Evolutionary conservation across 2,329 filamentous ascomycete species (phyloP).

Genomic region (Fusarium graminum): DNA sequence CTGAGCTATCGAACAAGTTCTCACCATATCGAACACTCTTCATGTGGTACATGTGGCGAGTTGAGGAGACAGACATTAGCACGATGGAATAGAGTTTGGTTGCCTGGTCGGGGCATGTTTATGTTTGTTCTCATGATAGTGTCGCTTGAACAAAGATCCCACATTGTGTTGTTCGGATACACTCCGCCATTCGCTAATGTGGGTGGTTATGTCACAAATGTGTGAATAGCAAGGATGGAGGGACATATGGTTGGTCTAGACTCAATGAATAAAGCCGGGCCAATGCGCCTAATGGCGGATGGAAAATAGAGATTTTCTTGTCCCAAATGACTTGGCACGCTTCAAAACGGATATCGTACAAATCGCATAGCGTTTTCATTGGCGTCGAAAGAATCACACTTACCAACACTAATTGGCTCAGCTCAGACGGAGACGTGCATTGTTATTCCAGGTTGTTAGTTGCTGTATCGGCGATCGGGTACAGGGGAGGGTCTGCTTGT

Average conservation of each 20-base stretch:
- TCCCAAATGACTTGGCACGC: constrained; percentile 1
- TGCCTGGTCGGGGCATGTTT: constrained; percentile 36
- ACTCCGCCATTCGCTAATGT: constrained; percentile 1
- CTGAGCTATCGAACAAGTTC: constrained; percentile 82
- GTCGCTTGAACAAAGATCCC: constrained; percentile 9
- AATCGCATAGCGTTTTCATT: constrained; percentile 6
- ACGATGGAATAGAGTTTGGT: constrained; percentile 61
- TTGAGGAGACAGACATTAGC: constrained; percentile 82
- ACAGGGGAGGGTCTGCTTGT: constrained; percentile 26
- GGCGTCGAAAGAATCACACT: neutral
- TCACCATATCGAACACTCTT: constrained; percentile 90
- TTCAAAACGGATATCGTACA: constrained; percentile 10
- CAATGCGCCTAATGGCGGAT: constrained; percentile 17
- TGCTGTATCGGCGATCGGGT: constrained; percentile 33
- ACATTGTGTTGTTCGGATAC: constrained; percentile 22
- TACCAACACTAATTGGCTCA: constrained; percentile 18
- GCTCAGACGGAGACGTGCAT: constrained; percentile 15
- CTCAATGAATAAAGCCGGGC: constrained; percentile 4
- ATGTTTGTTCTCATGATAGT: constrained; percentile 29
- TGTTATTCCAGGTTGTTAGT: constrained; percentile 18
- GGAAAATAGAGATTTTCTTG: constrained; percentile 2
- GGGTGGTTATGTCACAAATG: constrained; percentile 39
- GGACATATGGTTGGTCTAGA: constrained; percentile 23
- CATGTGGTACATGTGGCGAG: constrained; percentile 99
- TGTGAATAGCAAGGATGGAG: constrained; percentile 5